A percentile compares a stretch with the other conserved stretches of the same genome.
Evolutionary conservation across 129 eudicot genomes (phyloP).

Genomic region (Tagetes patula): DNA sequence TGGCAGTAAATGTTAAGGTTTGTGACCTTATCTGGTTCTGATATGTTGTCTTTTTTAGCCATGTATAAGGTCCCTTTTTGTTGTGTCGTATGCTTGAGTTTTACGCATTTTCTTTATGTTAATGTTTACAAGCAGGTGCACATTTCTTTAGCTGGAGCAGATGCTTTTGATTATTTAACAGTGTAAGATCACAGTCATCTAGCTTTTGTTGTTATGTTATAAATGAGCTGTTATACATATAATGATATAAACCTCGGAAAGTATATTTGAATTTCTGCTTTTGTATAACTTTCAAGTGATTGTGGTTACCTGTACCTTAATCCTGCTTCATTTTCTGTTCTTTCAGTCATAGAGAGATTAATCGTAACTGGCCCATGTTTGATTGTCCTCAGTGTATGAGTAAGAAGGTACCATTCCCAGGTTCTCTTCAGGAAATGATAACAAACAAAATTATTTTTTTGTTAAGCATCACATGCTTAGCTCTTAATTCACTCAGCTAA

Average conservation of each 20-base stretch:
- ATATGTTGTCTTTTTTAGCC: neutral
- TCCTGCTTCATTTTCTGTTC: constrained; percentile 27
- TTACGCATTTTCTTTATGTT: neutral
- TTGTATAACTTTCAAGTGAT: constrained; percentile 3
- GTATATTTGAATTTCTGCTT: neutral
- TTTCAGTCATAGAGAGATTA: constrained; percentile 38
- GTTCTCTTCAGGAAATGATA: neutral
- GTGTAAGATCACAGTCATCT: constrained; percentile 28
- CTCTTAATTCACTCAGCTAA: neutral
- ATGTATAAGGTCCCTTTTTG: neutral
- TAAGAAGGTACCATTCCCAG: constrained; percentile 37
- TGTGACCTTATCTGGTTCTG: neutral
- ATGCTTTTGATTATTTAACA: constrained; percentile 25
- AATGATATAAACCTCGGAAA: neutral
- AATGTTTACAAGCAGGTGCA: constrained; percentile 34
- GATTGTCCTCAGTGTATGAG: constrained; percentile 48
- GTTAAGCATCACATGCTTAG: neutral
- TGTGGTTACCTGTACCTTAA: neutral
- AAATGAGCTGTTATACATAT: constrained; percentile 1
- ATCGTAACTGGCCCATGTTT: constrained; percentile 37
- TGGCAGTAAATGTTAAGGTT: neutral
- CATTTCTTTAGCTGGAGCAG: constrained; percentile 31
- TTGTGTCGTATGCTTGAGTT: constrained; percentile 4
- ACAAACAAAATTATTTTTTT: neutral
- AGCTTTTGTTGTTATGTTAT: constrained; percentile 2